Conservation (phyloP, 2,329 filamentous ascomycete genomes). For the Fusarium humuli region DNA sequence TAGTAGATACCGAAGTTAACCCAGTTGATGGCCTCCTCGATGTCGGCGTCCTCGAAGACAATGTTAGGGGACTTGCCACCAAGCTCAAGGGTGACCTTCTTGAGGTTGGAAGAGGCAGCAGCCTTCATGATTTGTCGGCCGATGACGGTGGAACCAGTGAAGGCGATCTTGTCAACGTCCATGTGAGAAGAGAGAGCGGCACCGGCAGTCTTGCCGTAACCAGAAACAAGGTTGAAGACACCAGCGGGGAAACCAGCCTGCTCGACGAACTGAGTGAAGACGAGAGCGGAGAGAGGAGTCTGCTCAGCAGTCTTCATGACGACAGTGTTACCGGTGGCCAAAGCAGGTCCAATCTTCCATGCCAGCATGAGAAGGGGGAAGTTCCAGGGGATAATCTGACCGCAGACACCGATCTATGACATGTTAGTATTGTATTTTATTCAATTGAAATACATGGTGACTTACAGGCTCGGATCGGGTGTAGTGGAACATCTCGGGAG, state of each 20-base stretch:
- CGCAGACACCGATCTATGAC: slow-evolving; percentile 75
- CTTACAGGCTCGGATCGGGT: slow-evolving; percentile 77
- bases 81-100: slow-evolving; percentile 84
- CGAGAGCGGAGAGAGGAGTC: slow-evolving; percentile 76
- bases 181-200: slow-evolving; percentile 81
- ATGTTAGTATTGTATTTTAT: slow-evolving; percentile 21
- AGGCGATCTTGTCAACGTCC: slow-evolving; percentile 85
- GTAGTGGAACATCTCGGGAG: slow-evolving; percentile 84
- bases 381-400: slow-evolving; percentile 92
- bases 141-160: slow-evolving; percentile 81
- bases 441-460: slow-evolving; percentile 12
- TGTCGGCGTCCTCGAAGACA: slow-evolving; percentile 81
- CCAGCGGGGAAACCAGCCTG: slow-evolving; percentile 83
- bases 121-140: slow-evolving; percentile 85
- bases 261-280: slow-evolving; percentile 73
- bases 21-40: slow-evolving; percentile 81
- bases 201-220: slow-evolving; percentile 82
- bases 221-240: slow-evolving; percentile 81
- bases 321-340: slow-evolving; percentile 78
- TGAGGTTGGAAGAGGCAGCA: slow-evolving; percentile 80
- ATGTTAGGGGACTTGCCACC: slow-evolving; percentile 86
- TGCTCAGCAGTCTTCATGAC: slow-evolving; percentile 82
- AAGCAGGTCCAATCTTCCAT: slow-evolving; percentile 84
- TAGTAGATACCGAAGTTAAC: slow-evolving; percentile 78
- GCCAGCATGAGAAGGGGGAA: slow-evolving; percentile 83